phyloP scores from a whole-genome alignment of 2,329 filamentous ascomycete species.

The Nannizziopsis barbatae region DNA sequence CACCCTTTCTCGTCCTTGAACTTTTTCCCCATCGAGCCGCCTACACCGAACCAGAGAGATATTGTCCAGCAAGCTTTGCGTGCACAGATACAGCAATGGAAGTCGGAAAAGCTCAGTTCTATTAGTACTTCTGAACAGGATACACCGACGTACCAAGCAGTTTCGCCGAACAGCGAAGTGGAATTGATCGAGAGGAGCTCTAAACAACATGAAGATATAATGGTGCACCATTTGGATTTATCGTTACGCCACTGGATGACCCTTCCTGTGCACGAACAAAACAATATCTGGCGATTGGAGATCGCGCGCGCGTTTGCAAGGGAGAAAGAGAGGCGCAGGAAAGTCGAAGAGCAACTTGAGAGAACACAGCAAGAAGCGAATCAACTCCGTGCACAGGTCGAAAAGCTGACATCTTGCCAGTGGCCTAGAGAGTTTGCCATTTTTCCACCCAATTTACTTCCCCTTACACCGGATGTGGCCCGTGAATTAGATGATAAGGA shows the following conservation, averaged over 20 bases:
- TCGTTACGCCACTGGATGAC: conserved; percentile 67
- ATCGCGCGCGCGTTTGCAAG: conserved; percentile 38
- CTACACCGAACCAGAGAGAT: conserved; percentile 60
- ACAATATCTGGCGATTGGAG: conserved; percentile 38
- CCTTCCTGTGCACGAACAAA: conserved; percentile 45
- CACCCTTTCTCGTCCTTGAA: conserved; percentile 65
- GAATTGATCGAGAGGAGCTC: conserved; percentile 34
- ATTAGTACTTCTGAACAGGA: conserved; percentile 9
- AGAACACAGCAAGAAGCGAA: conserved; percentile 39
- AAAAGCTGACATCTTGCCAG: conserved; percentile 37
- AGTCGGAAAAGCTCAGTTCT: conserved; percentile 34
- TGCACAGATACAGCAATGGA: conserved; percentile 57
- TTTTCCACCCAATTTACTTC: conserved; percentile 37
- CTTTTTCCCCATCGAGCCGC: conserved; percentile 72
- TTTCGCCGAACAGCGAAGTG: conserved; percentile 17
- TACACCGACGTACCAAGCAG: conserved; percentile 10
- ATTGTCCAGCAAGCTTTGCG: conserved; percentile 57
- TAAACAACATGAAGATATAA: conserved; percentile 54
- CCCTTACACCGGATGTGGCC: conserved; percentile 30
- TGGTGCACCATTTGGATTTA: conserved; percentile 63
- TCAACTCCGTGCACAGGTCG: conserved; percentile 39
- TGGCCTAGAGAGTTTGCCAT: conserved; percentile 40
- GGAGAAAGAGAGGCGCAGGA: conserved; percentile 36
- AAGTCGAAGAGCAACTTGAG: conserved; percentile 34
- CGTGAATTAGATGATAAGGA: conserved; percentile 28